phyloP scores from a whole-genome alignment of 23 red algal species.

The Gracilaria domingensis region DNA sequence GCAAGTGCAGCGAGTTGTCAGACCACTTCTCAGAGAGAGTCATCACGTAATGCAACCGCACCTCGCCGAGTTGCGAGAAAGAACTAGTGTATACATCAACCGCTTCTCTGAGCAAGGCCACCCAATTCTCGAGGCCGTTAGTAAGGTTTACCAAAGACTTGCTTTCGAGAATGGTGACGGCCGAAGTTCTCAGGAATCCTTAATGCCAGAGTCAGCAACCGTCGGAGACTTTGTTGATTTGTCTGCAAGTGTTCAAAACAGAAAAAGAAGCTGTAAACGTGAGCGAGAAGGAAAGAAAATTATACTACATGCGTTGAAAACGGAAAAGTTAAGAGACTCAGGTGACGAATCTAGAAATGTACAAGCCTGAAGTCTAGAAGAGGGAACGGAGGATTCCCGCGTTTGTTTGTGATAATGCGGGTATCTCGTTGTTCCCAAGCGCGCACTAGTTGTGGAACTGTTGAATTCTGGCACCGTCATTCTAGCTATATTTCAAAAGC shows the following conservation, averaged over 20 bases:
- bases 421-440: background rate
- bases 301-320: background rate
- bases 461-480: background rate
- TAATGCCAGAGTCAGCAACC: background rate
- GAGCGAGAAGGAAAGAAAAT: background rate
- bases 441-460: background rate
- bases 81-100: background rate
- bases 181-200: background rate
- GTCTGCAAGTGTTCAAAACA: background rate
- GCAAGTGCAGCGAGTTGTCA: conserved; percentile 9
- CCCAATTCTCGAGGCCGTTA: background rate
- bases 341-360: background rate
- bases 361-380: background rate
- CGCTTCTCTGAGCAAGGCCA: background rate
- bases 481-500: background rate
- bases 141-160: background rate
- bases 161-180: background rate
- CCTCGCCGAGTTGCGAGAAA: background rate
- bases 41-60: background rate
- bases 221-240: background rate
- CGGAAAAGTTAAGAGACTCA: background rate
- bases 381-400: background rate
- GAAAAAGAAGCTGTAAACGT: background rate
- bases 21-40: conserved; percentile 4
- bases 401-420: background rate